Evolutionary conservation across 139 green algal species (phyloP).

Genomic region (Tetratostichococcus sp.): DNA sequence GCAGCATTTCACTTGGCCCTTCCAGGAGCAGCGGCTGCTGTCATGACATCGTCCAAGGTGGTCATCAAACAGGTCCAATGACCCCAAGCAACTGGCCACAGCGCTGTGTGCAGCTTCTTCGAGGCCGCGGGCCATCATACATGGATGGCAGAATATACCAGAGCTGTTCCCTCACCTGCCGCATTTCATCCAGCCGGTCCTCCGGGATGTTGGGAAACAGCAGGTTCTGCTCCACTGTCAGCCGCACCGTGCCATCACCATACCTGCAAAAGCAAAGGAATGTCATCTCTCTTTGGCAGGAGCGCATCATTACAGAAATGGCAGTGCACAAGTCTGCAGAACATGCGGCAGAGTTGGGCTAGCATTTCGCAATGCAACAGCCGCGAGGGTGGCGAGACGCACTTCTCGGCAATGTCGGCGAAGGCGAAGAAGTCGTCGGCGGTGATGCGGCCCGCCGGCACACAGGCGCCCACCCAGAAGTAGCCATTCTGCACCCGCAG

Average conservation of each 20-base stretch:
- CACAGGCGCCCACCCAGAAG: constrained; percentile 65
- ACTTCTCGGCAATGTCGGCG: constrained; percentile 69
- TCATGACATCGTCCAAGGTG: too few relatives aligned
- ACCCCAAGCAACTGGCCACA: too few relatives aligned
- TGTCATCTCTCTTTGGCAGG: too few relatives aligned
- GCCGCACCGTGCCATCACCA: constrained; percentile 80
- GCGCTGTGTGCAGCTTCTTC: too few relatives aligned
- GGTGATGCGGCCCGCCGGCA: constrained; percentile 82
- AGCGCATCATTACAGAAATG: too few relatives aligned
- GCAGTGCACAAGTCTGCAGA: too few relatives aligned
- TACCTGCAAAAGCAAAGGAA: constrained; percentile 39
- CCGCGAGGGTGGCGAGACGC: background rate
- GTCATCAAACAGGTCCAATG: too few relatives aligned
- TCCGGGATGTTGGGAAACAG: constrained; percentile 87
- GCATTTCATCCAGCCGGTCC: constrained; percentile 72
- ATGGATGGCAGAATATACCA: too few relatives aligned
- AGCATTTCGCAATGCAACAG: background rate
- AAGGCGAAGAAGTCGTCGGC: constrained; percentile 77
- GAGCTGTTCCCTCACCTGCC: background rate
- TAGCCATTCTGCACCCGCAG: constrained; percentile 46
- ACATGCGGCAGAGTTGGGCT: too few relatives aligned
- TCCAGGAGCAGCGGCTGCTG: too few relatives aligned
- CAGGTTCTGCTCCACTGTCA: constrained; percentile 97
- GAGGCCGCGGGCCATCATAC: too few relatives aligned
- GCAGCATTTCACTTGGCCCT: too few relatives aligned